A percentile compares a stretch with the other conserved stretches of the same genome.
Evolutionary conservation across 306 rosid species (phyloP).

Genomic region (Quercus agrifolia): DNA sequence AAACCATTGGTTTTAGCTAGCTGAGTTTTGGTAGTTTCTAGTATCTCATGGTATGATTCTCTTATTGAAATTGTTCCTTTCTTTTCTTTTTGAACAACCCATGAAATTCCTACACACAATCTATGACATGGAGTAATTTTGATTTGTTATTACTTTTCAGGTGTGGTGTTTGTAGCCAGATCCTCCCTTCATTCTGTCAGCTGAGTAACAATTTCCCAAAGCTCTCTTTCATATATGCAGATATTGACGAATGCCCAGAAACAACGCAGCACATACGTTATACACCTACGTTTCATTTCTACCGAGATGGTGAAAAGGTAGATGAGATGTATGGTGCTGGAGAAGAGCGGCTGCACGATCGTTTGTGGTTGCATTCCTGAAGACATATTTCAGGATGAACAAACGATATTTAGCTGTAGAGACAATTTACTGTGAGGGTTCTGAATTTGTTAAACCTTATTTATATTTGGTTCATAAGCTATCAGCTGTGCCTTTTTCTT

Average conservation of each 20-base stretch:
- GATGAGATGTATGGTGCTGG: slow-evolving; percentile 72
- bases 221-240: slow-evolving; percentile 69
- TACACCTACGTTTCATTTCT: slow-evolving; percentile 79
- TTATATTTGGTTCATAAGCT: background rate
- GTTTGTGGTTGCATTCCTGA: slow-evolving; percentile 57
- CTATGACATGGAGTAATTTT: background rate
- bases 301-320: slow-evolving; percentile 68
- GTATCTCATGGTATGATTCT: background rate
- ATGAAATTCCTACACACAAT: background rate
- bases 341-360: slow-evolving; percentile 56
- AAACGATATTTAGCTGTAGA: background rate
- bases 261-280: slow-evolving; percentile 81
- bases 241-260: slow-evolving; percentile 88
- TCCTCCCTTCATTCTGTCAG: slow-evolving; percentile 71
- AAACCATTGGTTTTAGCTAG: background rate
- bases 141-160: slow-evolving; percentile 33
- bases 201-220: slow-evolving; percentile 71
- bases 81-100: too few relatives aligned
- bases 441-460: background rate
- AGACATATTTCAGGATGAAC: background rate
- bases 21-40: background rate
- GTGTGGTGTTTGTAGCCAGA: slow-evolving; percentile 74
- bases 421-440: background rate
- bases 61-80: background rate
- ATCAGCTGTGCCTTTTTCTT: background rate